A percentile compares a stretch with the other conserved stretches of the same genome.
These are phyloP conservation scores for Rhizopogon salebrosus DNA, from an alignment of 768 basidiomycete genomes.

Conservation along the genomic window DNA sequence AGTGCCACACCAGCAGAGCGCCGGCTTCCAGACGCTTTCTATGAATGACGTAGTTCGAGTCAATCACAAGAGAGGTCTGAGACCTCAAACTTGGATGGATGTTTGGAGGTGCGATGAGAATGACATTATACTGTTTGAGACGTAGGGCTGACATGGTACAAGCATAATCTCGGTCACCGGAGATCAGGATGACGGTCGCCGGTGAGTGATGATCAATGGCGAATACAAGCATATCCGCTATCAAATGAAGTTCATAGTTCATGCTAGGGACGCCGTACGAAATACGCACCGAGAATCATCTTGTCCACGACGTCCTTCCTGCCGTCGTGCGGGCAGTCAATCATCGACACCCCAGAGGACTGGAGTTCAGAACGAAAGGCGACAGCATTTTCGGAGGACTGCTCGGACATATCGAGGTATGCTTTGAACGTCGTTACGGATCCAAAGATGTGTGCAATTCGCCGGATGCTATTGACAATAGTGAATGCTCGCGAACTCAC, in stretches of 20 bases:
- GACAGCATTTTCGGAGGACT: constrained; percentile 26
- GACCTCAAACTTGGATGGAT: constrained; percentile 46
- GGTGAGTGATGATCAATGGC: constrained; percentile 61
- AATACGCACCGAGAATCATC: constrained; percentile 37
- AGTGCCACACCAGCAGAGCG: constrained; percentile 13
- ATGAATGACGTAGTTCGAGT: no score
- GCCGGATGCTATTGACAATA: constrained; percentile 38
- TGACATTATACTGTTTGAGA: constrained; percentile 46
- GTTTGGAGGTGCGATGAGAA: constrained; percentile 42
- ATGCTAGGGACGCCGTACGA: background rate
- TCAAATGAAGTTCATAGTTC: constrained; percentile 33
- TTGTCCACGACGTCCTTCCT: constrained; percentile 38
- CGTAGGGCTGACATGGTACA: constrained; percentile 56
- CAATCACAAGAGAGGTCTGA: no score
- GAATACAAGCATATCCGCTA: no score
- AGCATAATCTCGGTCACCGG: constrained; percentile 63
- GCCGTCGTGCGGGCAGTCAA: constrained; percentile 30
- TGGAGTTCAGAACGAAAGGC: constrained; percentile 37
- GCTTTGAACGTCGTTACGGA: constrained; percentile 46
- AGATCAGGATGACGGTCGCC: constrained; percentile 55
- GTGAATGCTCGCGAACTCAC: constrained; percentile 27
- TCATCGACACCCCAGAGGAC: constrained; percentile 38
- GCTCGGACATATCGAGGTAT: constrained; percentile 44
- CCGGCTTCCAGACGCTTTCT: constrained; percentile 17
- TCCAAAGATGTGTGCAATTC: constrained; percentile 43